A percentile compares a stretch with the other conserved stretches of the same genome.
phyloP scores from a whole-genome alignment of 192 early-diverging fungal genomes.

The Coemansia sp. region DNA sequence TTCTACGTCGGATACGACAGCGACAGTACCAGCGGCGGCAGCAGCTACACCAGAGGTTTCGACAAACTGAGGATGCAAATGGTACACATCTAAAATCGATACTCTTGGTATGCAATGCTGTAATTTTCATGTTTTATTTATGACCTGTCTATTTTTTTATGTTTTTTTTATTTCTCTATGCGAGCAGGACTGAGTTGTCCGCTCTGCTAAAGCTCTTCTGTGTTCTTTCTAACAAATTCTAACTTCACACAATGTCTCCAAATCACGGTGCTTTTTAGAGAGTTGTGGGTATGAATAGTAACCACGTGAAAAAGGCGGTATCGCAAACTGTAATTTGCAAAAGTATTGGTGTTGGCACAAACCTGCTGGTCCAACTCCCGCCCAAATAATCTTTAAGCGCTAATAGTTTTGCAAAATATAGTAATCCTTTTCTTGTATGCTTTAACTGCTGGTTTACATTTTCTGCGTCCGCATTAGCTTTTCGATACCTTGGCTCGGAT shows the following conservation, averaged over 20 bases:
- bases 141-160: slow-evolving; percentile 7
- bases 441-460: background rate
- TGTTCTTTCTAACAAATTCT: background rate
- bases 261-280: background rate
- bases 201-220: background rate
- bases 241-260: background rate
- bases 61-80: background rate
- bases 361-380: too few species aligned
- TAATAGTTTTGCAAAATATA: too few species aligned
- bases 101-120: background rate
- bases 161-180: slow-evolving; percentile 3
- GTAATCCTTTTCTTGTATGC: background rate
- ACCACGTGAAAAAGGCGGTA: background rate
- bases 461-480: background rate
- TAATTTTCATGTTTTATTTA: background rate
- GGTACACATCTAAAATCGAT: background rate
- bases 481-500: background rate
- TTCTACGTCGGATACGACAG: background rate
- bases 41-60: background rate
- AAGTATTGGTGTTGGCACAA: too few species aligned
- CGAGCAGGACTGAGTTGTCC: background rate
- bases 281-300: background rate
- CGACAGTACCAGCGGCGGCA: background rate
- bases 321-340: too few species aligned
- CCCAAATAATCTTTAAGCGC: too few species aligned